Conservation (phyloP, 257 asterid species). For the Gentiana straminea region DNA sequence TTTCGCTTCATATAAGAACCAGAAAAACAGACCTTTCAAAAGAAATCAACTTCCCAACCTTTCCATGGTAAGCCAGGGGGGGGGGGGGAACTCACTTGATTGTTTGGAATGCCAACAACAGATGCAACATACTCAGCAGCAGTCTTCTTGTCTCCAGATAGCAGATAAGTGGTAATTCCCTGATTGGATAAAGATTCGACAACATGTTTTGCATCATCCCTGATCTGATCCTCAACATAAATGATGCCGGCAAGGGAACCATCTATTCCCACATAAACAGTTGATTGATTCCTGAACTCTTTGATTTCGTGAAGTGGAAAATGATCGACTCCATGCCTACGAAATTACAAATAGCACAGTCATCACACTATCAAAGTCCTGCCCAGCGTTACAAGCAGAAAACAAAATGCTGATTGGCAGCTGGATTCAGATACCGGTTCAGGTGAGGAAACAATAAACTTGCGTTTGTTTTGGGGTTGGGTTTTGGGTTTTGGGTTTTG, state of each 20-base stretch:
- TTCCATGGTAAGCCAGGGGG: background rate
- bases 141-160: constrained; percentile 89
- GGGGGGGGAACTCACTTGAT: constrained; percentile 46
- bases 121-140: constrained; percentile 97
- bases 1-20: background rate
- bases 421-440: too few species aligned
- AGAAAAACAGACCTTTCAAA: background rate
- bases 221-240: constrained; percentile 91
- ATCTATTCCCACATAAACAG: constrained; percentile 85
- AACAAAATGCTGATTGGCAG: background rate
- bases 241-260: constrained; percentile 78
- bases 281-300: constrained; percentile 81
- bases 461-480: too few species aligned
- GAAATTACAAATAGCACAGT: constrained; percentile 4
- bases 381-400: background rate
- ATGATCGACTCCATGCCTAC: constrained; percentile 72
- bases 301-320: constrained; percentile 56
- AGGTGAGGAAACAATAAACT: too few species aligned
- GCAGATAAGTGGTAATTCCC: constrained; percentile 77
- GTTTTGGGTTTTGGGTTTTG: too few species aligned
- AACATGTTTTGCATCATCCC: constrained; percentile 90
- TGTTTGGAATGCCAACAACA: constrained; percentile 87
- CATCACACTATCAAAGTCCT: background rate
- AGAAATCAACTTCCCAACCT: background rate
- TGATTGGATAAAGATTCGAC: constrained; percentile 63